Base-by-base conservation (phyloP, 257 asterid genomes). In the Mitragyna speciosa region DNA sequence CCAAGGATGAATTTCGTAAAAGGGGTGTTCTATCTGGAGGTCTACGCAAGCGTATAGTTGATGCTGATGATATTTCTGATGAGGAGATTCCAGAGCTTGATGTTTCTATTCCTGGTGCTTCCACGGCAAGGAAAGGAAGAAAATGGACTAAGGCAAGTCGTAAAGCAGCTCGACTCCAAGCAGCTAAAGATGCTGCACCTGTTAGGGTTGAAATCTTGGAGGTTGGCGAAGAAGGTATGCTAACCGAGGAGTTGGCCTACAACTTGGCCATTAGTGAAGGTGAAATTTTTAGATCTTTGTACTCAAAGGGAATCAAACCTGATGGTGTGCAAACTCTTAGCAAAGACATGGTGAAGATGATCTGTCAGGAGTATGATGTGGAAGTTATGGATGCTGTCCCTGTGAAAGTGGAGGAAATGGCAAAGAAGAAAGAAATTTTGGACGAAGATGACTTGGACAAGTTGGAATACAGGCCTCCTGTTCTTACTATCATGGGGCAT, bases 141-240 rank as follows among this genome's bases (percentile, higher is more conserved):
- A 96, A 96, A 89, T 94, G 98, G 98, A 91, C 90, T 58, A 96
- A 96, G 90, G 98, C 98, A 30, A 96, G 99, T 80, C 90, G 98
- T 28, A 96, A 88, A 88, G 99, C 99, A 82, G 99, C 97, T 81
- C 89, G 96, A 79, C 89, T 91, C 70, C 94, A 87, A 92, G 98
- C 98, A 7, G 98, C 94, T 49, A 87, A 78, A 88, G 98, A 94
- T 77, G 93, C 98, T 33, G 99, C 97, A 43, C 99, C 99, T 19
- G 94, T 91, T 36, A 93, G 78, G 85, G 97, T 88, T 59, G 99
- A 96, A 67, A 90, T 96, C 73, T 88, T 96, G 94, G 99, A 96
- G 88, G 98, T 96, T 82, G 93, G 78, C 33, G 96, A 89, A 78
- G 99, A 94, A 65, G 99, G 99, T 7, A 96, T 96, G 99, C 80